These are phyloP conservation scores for Eucalyptus sp. DNA, from an alignment of 345 rosid species.

Conservation along the genomic window DNA sequence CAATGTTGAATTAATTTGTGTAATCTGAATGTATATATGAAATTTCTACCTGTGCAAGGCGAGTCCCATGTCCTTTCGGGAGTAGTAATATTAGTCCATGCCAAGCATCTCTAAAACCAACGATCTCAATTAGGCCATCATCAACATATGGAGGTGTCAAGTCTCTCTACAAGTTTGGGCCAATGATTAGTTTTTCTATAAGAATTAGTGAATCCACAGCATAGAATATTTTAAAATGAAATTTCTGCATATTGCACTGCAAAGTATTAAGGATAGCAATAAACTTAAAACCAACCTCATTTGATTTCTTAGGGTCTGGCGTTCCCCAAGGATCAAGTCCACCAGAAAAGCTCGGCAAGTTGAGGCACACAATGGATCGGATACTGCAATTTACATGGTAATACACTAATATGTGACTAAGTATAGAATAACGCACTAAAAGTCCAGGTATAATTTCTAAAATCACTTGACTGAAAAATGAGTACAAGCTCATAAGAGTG, in stretches of 20 bases:
- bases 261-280: neutral
- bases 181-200: neutral
- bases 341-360: conserved; percentile 72
- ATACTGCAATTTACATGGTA: conserved; percentile 24
- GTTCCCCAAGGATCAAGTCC: conserved; percentile 71
- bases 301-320: conserved; percentile 36
- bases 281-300: conserved; percentile 19
- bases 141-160: conserved; percentile 29
- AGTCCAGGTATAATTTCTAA: neutral
- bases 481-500: neutral
- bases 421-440: neutral
- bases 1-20: neutral
- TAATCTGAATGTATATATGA: neutral
- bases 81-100: conserved; percentile 27
- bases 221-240: neutral
- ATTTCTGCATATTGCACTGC: neutral
- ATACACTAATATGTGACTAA: neutral
- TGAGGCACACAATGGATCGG: conserved; percentile 61
- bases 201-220: neutral
- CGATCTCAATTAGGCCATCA: conserved; percentile 31
- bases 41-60: conserved; percentile 34
- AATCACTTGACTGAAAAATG: neutral
- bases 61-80: conserved; percentile 37
- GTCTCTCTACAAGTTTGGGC: conserved; percentile 8
- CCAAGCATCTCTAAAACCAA: conserved; percentile 40